Conservation (phyloP, 2,329 filamentous ascomycete species). For the Magnaporthiopsis rhizophila region DNA sequence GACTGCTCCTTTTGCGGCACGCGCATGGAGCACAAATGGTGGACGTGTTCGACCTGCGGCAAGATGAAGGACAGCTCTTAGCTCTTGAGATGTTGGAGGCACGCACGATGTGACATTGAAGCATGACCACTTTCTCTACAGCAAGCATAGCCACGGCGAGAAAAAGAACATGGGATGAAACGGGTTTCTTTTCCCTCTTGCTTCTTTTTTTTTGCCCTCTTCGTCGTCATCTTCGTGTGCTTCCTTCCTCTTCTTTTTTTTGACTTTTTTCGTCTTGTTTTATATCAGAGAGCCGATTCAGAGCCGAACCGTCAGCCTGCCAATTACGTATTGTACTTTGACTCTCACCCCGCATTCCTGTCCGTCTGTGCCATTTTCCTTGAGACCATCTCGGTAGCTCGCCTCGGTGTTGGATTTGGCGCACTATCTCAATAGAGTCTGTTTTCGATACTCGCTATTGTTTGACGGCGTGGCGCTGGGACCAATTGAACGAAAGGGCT, state of each 20-base stretch:
- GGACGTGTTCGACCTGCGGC: constrained; percentile 48
- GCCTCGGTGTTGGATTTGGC: background rate
- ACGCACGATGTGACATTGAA: background rate
- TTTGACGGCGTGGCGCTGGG: background rate
- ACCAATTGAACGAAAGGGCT: too few species aligned
- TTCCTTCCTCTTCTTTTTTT: background rate
- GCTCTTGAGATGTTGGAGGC: constrained; percentile 20
- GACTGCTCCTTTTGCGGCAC: constrained; percentile 42
- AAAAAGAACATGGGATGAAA: background rate
- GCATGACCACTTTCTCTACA: background rate
- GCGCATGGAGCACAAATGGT: constrained; percentile 45
- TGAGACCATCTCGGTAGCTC: background rate
- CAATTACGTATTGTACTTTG: background rate
- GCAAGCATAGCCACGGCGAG: background rate
- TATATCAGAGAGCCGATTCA: background rate
- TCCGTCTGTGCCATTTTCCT: background rate
- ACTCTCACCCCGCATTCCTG: background rate
- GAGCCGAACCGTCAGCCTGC: background rate
- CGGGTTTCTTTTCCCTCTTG: background rate
- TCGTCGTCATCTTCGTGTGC: background rate
- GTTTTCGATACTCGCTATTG: background rate
- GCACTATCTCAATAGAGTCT: background rate
- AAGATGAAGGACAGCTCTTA: constrained; percentile 43
- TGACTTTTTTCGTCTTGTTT: background rate
- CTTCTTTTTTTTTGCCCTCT: background rate